Conservation (phyloP, 2,329 filamentous ascomycete species). For the Neoarthrinium moseri region DNA sequence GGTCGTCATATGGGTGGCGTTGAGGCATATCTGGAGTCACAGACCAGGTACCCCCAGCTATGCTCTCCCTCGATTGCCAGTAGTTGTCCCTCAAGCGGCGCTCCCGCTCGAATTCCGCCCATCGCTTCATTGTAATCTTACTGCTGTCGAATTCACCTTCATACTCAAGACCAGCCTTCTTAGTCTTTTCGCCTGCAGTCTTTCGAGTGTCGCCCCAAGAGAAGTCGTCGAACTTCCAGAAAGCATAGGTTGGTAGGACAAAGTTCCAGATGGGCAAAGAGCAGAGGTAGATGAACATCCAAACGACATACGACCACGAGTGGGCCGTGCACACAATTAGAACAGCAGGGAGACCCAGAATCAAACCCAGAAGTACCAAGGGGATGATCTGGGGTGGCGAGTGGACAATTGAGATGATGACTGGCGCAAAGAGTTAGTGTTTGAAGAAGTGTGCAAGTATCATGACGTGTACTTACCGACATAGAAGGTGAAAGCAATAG, state of each 20-base stretch:
- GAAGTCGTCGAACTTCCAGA: constrained; percentile 99
- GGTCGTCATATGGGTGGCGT: constrained; percentile 48
- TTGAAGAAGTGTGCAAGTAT: not conserved
- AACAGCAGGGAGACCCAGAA: constrained; percentile 88
- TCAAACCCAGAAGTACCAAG: constrained; percentile 81
- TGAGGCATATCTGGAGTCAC: constrained; percentile 29
- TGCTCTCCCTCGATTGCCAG: constrained; percentile 54
- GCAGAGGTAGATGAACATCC: constrained; percentile 95
- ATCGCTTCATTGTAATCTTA: constrained; percentile 99
- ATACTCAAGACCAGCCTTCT: constrained; percentile 81
- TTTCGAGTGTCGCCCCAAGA: constrained; percentile 98
- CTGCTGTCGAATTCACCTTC: constrained; percentile 97
- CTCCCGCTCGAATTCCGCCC: constrained; percentile 89
- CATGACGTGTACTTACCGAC: constrained; percentile 63
- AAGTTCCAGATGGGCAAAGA: constrained; percentile 98
- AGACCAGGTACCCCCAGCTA: constrained; percentile 49
- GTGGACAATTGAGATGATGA: constrained; percentile 81
- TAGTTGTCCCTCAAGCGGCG: constrained; percentile 48
- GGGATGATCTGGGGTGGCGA: constrained; percentile 83
- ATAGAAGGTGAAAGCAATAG: constrained; percentile 96
- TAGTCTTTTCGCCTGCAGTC: constrained; percentile 85
- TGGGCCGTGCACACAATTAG: constrained; percentile 93
- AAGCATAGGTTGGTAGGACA: constrained; percentile 87
- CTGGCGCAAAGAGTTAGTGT: constrained; percentile 43
- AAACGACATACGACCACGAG: constrained; percentile 85